Evolutionary conservation across 1,284 basidiomycete genomes (phyloP), one percentile per base, ranked within the genome.

Genomic region (Trametes pubescens): DNA sequence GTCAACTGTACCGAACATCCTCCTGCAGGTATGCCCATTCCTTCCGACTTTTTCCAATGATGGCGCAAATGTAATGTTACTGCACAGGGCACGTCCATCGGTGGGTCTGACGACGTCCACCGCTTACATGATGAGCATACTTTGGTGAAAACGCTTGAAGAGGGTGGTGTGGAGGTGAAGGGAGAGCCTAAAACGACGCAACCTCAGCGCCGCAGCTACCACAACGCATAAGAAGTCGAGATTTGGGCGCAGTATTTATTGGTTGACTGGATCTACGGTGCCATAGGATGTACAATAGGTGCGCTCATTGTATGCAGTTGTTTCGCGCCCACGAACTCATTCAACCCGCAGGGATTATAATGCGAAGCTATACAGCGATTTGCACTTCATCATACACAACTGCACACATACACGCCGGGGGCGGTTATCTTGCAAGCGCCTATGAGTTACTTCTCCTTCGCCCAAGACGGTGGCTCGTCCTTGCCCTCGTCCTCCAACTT

Each of bases 1-100:
- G 32, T 75, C 80, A 7, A 94, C 93, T 0, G 92, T 93, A 73
- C 93, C 93, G 0, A 94, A 94, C 67, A 78, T 92, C 60, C 72
- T 95, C 47, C 72, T 94, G 9, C 68, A 73, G 53, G 75, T 75
- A 46, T 32, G 34, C 21, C 16, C 10, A 2, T 14, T 22, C 26
- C 51, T 11, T 13, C 49, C 47, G 18, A 44, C 22, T 58, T 1
- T 43, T 4, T 29, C 44, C n/a, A n/a, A n/a, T n/a, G n/a, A 32
- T 32, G n/a, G 29, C 8, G 29, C 14, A 6, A 35, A 5, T 9
- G 29, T 8, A 43, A 7, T 43, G 40, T 2, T 38, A 18, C 26
- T 10, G 8, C 14, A 6, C 80, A 82, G 48, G 90, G 90, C 9
- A 79, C 80, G 37, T 87, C 88, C 1, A 80, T 94, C 5, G 93